Percentiles rank a stretch among this genome's conserved stretches.
These are phyloP conservation scores for Euphorbia schlechtendalii DNA, from an alignment of 441 rosid genomes.

Conservation along the genomic window DNA sequence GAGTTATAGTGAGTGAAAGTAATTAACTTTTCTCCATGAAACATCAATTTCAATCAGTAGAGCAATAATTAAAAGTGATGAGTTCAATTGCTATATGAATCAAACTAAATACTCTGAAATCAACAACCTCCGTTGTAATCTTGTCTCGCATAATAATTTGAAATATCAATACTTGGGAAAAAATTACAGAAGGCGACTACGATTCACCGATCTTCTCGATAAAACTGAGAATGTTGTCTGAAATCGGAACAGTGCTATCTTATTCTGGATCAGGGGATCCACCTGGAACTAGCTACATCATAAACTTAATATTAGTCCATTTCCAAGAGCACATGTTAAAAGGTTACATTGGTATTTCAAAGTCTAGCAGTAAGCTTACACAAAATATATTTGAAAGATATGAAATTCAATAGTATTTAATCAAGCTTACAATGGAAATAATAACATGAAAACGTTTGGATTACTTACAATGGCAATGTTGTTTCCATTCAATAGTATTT, in stretches of 20 bases:
- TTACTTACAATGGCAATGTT: constrained; percentile 86
- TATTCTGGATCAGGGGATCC: constrained; percentile 77
- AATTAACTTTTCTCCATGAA: too few species aligned
- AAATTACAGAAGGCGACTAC: not conserved
- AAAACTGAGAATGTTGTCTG: constrained; percentile 5
- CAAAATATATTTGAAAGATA: too few species aligned
- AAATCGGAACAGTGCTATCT: constrained; percentile 14
- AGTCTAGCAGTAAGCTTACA: not conserved
- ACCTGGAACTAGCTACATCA: constrained; percentile 81
- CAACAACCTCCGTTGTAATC: not conserved
- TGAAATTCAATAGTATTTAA: too few species aligned
- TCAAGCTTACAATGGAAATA: too few species aligned
- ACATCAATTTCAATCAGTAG: not conserved
- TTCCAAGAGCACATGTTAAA: not conserved
- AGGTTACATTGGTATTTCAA: not conserved
- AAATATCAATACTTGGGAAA: not conserved
- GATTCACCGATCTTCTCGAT: constrained; percentile 2
- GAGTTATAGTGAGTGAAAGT: not conserved
- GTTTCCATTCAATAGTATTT: constrained; percentile 90
- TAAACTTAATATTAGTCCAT: constrained; percentile 12
- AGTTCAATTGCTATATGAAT: too few species aligned
- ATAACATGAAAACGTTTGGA: not conserved
- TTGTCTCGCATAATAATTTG: not conserved
- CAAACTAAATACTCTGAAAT: not conserved
- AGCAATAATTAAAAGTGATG: too few species aligned